Percentiles rank a stretch among this genome's conserved stretches.
These are phyloP conservation scores for Lentinula boryana DNA, from an alignment of 768 basidiomycete species.

Conservation along the genomic window DNA sequence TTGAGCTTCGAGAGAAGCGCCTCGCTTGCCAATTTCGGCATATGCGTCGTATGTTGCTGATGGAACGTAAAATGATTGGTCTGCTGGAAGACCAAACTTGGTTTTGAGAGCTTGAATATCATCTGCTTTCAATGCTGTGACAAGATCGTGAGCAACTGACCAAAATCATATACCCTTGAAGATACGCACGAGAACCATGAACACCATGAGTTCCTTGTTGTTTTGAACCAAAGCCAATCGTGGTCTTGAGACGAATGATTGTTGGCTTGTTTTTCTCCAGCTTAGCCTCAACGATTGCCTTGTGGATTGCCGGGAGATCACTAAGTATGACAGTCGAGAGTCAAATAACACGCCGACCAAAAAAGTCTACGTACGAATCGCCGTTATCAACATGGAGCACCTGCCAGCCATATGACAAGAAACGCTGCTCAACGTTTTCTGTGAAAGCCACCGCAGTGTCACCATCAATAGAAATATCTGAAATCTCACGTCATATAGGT, in stretches of 20 bases:
- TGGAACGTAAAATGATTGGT: constrained; percentile 75
- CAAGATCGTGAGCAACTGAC: background rate
- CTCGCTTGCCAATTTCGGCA: constrained; percentile 58
- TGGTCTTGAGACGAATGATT: constrained; percentile 80
- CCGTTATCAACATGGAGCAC: constrained; percentile 81
- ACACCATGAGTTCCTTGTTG: constrained; percentile 91
- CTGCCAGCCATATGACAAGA: constrained; percentile 91
- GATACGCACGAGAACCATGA: constrained; percentile 80
- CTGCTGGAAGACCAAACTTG: constrained; percentile 77
- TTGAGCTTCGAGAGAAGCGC: constrained; percentile 63
- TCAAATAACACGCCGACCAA: background rate
- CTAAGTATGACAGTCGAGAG: constrained; percentile 26
- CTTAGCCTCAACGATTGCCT: constrained; percentile 74
- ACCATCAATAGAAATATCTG: constrained; percentile 96
- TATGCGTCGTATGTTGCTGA: constrained; percentile 67
- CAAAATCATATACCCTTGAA: background rate
- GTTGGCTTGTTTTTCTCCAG: constrained; percentile 79
- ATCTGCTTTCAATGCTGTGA: constrained; percentile 82
- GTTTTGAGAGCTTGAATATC: constrained; percentile 80
- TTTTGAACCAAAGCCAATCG: constrained; percentile 92
- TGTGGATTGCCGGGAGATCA: constrained; percentile 71
- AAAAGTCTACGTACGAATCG: constrained; percentile 46
- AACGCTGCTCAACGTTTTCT: constrained; percentile 85
- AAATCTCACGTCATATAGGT: constrained; percentile 8
- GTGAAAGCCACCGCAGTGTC: constrained; percentile 91